phyloP scores from a whole-genome alignment of 164 flowering plant species.

The Piper betle region DNA sequence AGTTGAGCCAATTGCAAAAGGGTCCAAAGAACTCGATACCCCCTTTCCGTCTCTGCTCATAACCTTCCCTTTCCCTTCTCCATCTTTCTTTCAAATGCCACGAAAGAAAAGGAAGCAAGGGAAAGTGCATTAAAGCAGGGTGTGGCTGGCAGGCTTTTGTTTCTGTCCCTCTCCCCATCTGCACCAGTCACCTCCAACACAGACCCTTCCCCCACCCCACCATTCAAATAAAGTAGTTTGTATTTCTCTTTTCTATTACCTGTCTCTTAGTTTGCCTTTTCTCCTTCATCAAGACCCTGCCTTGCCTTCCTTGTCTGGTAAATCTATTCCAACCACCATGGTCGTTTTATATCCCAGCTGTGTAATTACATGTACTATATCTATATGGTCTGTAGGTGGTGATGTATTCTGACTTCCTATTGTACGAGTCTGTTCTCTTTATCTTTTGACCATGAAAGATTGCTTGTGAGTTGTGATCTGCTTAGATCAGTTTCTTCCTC shows the following conservation, averaged over 20 bases:
- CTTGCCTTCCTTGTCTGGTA: too few species aligned
- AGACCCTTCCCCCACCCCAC: neutral
- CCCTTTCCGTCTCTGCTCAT: neutral
- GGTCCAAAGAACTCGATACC: neutral
- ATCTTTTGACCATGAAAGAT: too few species aligned
- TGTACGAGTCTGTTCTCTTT: too few species aligned
- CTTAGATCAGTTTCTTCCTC: too few species aligned
- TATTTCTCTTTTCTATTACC: neutral
- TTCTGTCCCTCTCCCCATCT: neutral
- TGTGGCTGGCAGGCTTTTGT: neutral
- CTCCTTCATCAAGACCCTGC: too few species aligned
- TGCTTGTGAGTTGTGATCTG: too few species aligned
- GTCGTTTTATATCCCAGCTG: too few species aligned
- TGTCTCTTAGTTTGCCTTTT: neutral
- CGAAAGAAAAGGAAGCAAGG: neutral
- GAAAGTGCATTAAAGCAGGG: neutral
- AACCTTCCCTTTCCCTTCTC: neutral
- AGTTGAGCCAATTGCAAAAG: constrained; percentile 1
- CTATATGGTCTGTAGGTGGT: too few species aligned
- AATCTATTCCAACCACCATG: too few species aligned
- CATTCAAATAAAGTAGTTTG: neutral
- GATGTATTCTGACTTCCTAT: too few species aligned
- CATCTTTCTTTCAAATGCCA: neutral
- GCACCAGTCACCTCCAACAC: neutral
- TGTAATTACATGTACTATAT: too few species aligned